Evolutionary conservation across 2,329 filamentous ascomycete genomes (phyloP).

Genomic region (Penicillium sp.): DNA sequence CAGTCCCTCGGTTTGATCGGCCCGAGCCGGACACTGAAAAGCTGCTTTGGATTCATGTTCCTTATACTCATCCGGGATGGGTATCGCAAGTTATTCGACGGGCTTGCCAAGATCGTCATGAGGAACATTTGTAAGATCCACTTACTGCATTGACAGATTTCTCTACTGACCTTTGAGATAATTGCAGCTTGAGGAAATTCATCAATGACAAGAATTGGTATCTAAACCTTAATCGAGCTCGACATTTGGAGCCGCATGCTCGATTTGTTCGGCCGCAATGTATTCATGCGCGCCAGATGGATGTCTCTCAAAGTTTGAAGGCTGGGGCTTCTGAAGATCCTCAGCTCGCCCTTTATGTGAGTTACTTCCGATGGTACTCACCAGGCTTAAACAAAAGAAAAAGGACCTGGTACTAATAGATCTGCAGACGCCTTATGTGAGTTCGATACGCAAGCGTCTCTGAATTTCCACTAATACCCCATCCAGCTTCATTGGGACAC

Average conservation of each 20-base stretch:
- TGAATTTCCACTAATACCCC: not conserved
- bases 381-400: not conserved
- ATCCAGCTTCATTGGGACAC: constrained; percentile 63
- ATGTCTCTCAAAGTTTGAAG: constrained; percentile 15
- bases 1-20: constrained; percentile 32
- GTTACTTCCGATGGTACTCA: not conserved
- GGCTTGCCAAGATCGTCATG: constrained; percentile 26
- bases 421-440: constrained; percentile 30
- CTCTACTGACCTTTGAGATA: not conserved
- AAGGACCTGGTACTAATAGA: not conserved
- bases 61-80: constrained; percentile 31
- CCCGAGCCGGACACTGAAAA: constrained; percentile 36
- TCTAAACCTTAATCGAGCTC: constrained; percentile 35
- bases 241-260: constrained; percentile 42
- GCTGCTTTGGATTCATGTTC: constrained; percentile 37
- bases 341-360: constrained; percentile 34
- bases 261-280: constrained; percentile 40
- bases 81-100: constrained; percentile 23
- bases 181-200: constrained; percentile 36
- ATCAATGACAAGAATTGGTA: constrained; percentile 40
- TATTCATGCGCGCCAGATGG: constrained; percentile 32
- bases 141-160: not conserved
- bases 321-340: constrained; percentile 17
- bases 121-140: constrained; percentile 19
- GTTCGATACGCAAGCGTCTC: not conserved